Percentiles rank a stretch among this genome's conserved stretches.
Evolutionary conservation across 805 yeast genomes (phyloP).

Genomic region (Kodamaea jinghongensis): DNA sequence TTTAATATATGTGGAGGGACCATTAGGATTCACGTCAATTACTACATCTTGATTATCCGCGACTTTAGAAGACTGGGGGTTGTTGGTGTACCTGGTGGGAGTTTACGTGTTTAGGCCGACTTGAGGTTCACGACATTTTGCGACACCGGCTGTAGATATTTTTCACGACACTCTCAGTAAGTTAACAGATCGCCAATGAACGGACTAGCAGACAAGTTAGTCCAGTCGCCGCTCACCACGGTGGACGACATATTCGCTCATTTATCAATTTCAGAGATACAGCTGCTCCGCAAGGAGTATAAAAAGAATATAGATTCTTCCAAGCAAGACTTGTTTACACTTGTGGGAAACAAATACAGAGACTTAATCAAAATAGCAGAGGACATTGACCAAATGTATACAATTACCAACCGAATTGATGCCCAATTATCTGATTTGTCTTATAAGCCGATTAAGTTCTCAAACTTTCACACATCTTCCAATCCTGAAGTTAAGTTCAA

Average conservation of each 20-base stretch:
- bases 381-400: constrained; percentile 35
- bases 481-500: constrained; percentile 21
- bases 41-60: too few relatives aligned
- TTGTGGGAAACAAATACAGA: constrained; percentile 41
- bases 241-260: constrained; percentile 36
- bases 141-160: too few relatives aligned
- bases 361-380: constrained; percentile 45
- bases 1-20: too few relatives aligned
- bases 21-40: too few relatives aligned
- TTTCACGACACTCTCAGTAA: too few relatives aligned
- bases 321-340: constrained; percentile 31
- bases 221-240: constrained; percentile 13
- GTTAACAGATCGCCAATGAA: too few relatives aligned
- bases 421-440: constrained; percentile 29
- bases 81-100: too few relatives aligned
- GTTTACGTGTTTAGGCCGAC: too few relatives aligned
- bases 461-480: constrained; percentile 20
- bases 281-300: constrained; percentile 28
- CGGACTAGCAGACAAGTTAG: constrained; percentile 7
- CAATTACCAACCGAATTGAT: constrained; percentile 21
- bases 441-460: constrained; percentile 27
- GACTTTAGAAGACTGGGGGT: too few relatives aligned
- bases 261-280: constrained; percentile 32
- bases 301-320: constrained; percentile 25
- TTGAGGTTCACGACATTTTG: too few relatives aligned